These are phyloP conservation scores for Candida tibetensis DNA, from an alignment of 805 yeast genomes.

Conservation along the genomic window DNA sequence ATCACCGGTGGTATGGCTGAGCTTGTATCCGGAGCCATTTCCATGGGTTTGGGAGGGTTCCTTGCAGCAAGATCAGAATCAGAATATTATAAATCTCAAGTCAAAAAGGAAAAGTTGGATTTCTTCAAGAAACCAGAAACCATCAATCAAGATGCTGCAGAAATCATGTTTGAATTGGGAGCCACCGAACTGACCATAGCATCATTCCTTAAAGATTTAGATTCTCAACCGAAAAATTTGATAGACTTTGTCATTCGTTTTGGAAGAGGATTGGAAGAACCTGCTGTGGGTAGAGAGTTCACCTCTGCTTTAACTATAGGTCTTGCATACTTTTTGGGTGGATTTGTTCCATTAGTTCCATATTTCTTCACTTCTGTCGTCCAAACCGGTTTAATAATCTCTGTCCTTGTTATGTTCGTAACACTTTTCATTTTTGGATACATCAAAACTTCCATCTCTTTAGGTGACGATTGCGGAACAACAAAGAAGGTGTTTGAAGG, in stretches of 20 bases:
- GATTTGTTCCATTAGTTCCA: constrained; percentile 86
- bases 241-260: constrained; percentile 83
- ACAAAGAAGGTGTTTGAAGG: constrained; percentile 72
- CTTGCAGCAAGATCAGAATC: constrained; percentile 89
- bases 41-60: constrained; percentile 97
- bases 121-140: constrained; percentile 63
- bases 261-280: constrained; percentile 93
- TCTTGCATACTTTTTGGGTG: constrained; percentile 83
- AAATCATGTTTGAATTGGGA: constrained; percentile 72
- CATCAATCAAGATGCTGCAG: constrained; percentile 76
- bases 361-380: constrained; percentile 82
- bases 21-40: constrained; percentile 92
- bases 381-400: constrained; percentile 67
- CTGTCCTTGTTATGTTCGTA: constrained; percentile 77
- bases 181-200: constrained; percentile 70
- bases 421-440: constrained; percentile 88
- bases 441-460: constrained; percentile 77
- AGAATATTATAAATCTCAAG: constrained; percentile 71
- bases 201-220: constrained; percentile 73
- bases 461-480: constrained; percentile 72
- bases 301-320: constrained; percentile 91
- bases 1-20: constrained; percentile 98
- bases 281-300: constrained; percentile 86
- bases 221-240: constrained; percentile 71
- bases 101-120: constrained; percentile 63